phyloP scores from a whole-genome alignment of 768 basidiomycete genomes.

The Suillus occidentalis region DNA sequence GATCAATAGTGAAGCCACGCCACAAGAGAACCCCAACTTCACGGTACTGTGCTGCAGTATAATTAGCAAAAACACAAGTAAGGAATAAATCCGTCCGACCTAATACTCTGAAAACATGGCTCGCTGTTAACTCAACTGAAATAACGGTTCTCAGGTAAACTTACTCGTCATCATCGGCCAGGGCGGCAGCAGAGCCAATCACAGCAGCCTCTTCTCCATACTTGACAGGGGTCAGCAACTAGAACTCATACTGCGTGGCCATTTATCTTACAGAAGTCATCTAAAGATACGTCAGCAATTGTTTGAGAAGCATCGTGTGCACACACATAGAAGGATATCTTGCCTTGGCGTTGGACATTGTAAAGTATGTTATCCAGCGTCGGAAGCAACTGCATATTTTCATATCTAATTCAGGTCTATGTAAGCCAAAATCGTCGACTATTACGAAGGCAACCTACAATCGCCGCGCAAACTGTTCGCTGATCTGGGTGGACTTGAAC shows the following conservation, averaged over 20 bases:
- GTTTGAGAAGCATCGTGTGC: constrained; percentile 5
- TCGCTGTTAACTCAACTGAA: constrained; percentile 4
- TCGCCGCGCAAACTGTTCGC: constrained; percentile 62
- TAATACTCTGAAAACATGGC: constrained; percentile 55
- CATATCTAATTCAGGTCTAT: constrained; percentile 49
- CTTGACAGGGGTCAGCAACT: constrained; percentile 37
- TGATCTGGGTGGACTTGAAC: constrained; percentile 49
- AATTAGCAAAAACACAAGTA: constrained; percentile 1
- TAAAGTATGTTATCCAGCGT: constrained; percentile 86
- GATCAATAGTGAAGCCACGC: constrained; percentile 77
- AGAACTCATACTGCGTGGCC: neutral
- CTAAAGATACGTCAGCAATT: constrained; percentile 34
- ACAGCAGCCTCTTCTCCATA: constrained; percentile 91
- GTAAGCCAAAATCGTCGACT: neutral
- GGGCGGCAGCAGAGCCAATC: constrained; percentile 84
- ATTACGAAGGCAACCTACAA: constrained; percentile 40
- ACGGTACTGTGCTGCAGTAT: constrained; percentile 75
- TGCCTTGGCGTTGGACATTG: constrained; percentile 92
- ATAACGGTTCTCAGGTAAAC: constrained; percentile 24
- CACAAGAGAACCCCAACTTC: constrained; percentile 90
- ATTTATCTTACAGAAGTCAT: constrained; percentile 72
- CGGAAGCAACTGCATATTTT: constrained; percentile 78
- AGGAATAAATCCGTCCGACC: constrained; percentile 40
- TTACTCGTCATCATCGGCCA: constrained; percentile 83
- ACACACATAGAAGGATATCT: constrained; percentile 86